Percentiles rank a stretch among this genome's conserved stretches.
Evolutionary conservation across 2,329 filamentous ascomycete genomes (phyloP).

Genomic region (Colletotrichum incanum): DNA sequence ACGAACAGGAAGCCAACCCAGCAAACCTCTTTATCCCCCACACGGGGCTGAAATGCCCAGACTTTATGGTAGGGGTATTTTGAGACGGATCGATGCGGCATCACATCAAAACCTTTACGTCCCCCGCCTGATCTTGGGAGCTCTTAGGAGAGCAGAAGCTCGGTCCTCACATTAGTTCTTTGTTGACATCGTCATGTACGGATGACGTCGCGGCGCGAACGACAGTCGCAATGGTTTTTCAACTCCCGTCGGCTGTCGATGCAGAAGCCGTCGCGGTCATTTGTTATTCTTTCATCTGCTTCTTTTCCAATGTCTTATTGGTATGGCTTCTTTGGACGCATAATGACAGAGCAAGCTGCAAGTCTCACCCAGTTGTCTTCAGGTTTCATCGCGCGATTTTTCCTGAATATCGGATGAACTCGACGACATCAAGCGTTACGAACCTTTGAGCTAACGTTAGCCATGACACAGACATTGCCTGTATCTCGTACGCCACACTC

Average conservation of each 20-base stretch:
- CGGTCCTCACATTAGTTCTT: conserved; percentile 5
- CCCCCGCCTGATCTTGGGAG: conserved; percentile 14
- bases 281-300: conserved; percentile 35
- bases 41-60: conserved; percentile 21
- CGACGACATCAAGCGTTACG: background rate
- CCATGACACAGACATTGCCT: conserved; percentile 31
- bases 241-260: conserved; percentile 39
- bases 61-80: background rate
- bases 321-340: conserved; percentile 40
- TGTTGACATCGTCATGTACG: conserved; percentile 32
- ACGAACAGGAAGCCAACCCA: conserved; percentile 22
- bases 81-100: conserved; percentile 5
- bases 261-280: conserved; percentile 33
- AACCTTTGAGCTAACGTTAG: background rate
- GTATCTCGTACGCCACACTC: conserved; percentile 34
- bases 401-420: background rate
- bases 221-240: conserved; percentile 38
- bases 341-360: conserved; percentile 40
- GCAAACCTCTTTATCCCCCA: conserved; percentile 14
- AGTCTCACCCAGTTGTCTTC: background rate
- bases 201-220: conserved; percentile 26
- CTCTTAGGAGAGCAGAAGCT: background rate
- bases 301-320: conserved; percentile 33
- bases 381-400: background rate
- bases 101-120: conserved; percentile 29